Evolutionary conservation across 2,329 filamentous ascomycete genomes (phyloP).

Genomic region (Colletotrichum sp.): DNA sequence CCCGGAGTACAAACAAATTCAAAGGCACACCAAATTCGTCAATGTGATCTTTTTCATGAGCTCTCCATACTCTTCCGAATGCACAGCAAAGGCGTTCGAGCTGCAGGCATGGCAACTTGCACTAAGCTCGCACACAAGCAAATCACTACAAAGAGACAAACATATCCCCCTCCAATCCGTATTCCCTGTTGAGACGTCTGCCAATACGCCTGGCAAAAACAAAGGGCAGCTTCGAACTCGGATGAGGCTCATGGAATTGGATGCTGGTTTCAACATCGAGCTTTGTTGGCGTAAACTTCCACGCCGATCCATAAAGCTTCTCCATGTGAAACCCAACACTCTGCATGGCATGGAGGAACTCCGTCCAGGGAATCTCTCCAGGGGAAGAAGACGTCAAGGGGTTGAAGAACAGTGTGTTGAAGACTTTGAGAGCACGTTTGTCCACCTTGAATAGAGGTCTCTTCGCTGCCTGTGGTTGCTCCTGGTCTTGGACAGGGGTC

Average conservation of each 20-base stretch:
- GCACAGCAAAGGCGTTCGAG: background rate
- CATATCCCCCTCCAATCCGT: constrained; percentile 53
- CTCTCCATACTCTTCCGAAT: background rate
- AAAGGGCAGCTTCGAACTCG: constrained; percentile 55
- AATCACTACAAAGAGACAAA: constrained; percentile 37
- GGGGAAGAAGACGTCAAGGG: constrained; percentile 35
- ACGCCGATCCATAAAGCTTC: constrained; percentile 66
- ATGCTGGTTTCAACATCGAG: constrained; percentile 53
- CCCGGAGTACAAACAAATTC: background rate
- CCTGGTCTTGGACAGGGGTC: constrained; percentile 1
- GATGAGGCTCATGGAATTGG: constrained; percentile 67
- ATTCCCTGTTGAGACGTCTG: constrained; percentile 51
- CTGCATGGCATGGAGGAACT: constrained; percentile 58
- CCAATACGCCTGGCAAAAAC: constrained; percentile 49
- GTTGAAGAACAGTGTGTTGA: constrained; percentile 46
- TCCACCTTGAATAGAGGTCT: constrained; percentile 28
- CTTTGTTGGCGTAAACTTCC: constrained; percentile 57
- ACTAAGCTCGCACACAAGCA: background rate
- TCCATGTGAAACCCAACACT: constrained; percentile 53
- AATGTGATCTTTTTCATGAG: background rate
- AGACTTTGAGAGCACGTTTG: constrained; percentile 35
- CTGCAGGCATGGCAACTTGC: background rate
- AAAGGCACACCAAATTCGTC: background rate
- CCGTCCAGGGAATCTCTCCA: constrained; percentile 56
- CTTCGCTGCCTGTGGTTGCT: constrained; percentile 1